Conservation (phyloP, 2,329 filamentous ascomycete genomes). For the Celoporthe dispersa region DNA sequence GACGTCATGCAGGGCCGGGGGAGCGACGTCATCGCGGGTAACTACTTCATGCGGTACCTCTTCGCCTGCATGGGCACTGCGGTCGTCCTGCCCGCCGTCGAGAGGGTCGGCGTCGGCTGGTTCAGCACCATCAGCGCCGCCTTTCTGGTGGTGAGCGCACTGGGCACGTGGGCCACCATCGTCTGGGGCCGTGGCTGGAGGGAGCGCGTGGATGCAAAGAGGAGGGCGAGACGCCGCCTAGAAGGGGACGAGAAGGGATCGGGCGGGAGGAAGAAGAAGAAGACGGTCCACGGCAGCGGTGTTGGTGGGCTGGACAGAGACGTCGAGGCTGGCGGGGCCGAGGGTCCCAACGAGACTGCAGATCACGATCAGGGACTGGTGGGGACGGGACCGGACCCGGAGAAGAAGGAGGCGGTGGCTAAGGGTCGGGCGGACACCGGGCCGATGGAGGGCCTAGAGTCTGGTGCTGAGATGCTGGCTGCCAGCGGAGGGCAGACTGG, state of each 20-base stretch:
- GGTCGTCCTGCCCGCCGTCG: conserved; percentile 73
- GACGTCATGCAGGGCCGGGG: conserved; percentile 77
- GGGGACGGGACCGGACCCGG: background rate
- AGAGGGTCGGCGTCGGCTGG: conserved; percentile 79
- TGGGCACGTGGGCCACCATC: conserved; percentile 52
- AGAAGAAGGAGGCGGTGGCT: background rate
- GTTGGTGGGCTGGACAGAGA: background rate
- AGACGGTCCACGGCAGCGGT: background rate
- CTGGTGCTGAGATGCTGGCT: background rate
- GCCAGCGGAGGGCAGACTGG: background rate
- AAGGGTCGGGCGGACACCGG: background rate
- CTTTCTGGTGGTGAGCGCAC: conserved; percentile 56
- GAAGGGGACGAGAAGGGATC: background rate
- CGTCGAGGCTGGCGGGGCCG: background rate
- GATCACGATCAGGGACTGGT: background rate
- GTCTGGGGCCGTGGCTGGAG: conserved; percentile 57
- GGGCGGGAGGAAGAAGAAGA: background rate
- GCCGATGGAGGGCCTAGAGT: background rate
- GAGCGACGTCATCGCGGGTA: conserved; percentile 77
- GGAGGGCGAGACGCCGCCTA: conserved; percentile 41
- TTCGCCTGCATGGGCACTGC: conserved; percentile 74
- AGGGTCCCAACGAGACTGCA: background rate
- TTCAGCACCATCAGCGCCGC: conserved; percentile 71
- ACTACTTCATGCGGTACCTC: conserved; percentile 78
- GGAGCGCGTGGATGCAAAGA: conserved; percentile 55